Evolutionary conservation across 2,329 filamentous ascomycete genomes (phyloP).

Genomic region (Scytalidium sp.): DNA sequence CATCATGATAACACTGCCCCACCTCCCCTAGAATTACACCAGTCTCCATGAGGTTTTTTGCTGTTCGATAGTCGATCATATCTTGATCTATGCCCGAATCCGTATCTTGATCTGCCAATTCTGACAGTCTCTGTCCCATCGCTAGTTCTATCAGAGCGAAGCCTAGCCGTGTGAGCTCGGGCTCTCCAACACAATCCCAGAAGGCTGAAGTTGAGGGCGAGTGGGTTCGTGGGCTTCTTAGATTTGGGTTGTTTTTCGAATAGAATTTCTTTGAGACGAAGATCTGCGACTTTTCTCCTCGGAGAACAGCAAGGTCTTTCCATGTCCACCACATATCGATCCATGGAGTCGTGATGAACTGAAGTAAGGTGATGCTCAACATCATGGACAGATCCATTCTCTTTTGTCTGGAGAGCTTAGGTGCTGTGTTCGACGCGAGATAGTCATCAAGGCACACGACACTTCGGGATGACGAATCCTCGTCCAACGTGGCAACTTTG

Average conservation of each 20-base stretch:
- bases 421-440: background rate
- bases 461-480: background rate
- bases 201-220: conserved; percentile 1
- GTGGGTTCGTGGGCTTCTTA: background rate
- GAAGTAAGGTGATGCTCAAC: conserved; percentile 6
- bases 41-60: conserved; percentile 4
- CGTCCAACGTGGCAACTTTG: background rate
- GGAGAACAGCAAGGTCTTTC: conserved; percentile 7
- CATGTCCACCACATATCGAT: conserved; percentile 8
- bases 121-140: conserved; percentile 6
- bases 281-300: conserved; percentile 6
- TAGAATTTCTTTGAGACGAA: conserved; percentile 11
- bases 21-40: conserved; percentile 5
- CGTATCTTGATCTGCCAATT: background rate
- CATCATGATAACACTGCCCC: conserved; percentile 6
- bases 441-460: conserved; percentile 6
- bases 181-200: conserved; percentile 9
- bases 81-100: background rate
- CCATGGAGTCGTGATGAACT: conserved; percentile 7
- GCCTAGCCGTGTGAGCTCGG: conserved; percentile 8
- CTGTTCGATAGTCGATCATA: conserved; percentile 4
- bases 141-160: conserved; percentile 10
- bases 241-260: background rate
- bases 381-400: conserved; percentile 8
- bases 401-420: conserved; percentile 1